Evolutionary conservation across 257 asterid species (phyloP).

Genomic region (Verbena officinalis): DNA sequence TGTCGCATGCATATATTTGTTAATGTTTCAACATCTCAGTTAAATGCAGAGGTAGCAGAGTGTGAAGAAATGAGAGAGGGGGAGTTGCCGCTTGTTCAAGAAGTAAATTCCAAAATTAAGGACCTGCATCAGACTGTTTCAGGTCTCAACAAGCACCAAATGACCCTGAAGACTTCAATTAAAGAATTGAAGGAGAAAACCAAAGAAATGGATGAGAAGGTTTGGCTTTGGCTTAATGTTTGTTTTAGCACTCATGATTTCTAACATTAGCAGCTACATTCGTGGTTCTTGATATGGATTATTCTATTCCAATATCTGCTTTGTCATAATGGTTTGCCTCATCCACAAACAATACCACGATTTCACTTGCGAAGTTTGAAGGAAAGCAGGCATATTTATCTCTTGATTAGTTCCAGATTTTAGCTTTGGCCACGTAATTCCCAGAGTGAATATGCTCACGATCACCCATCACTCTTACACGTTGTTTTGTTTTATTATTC

Average conservation of each 20-base stretch:
- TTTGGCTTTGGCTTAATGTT: conserved; percentile 31
- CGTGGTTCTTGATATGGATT: conserved; percentile 19
- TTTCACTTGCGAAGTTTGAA: neutral
- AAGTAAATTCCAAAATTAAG: conserved; percentile 55
- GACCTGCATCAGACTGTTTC: conserved; percentile 67
- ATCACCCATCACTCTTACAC: conserved; percentile 22
- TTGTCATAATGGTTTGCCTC: neutral
- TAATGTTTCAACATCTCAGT: conserved; percentile 40
- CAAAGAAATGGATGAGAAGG: conserved; percentile 86
- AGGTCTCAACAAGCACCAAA: conserved; percentile 75
- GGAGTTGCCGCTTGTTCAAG: conserved; percentile 74
- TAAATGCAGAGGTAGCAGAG: conserved; percentile 62
- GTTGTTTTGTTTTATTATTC: conserved; percentile 30
- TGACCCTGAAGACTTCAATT: conserved; percentile 58
- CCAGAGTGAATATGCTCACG: conserved; percentile 13
- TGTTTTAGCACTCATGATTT: conserved; percentile 16
- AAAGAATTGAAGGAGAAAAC: conserved; percentile 72
- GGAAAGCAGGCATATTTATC: conserved; percentile 1
- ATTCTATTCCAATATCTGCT: neutral
- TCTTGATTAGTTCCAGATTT: conserved; percentile 13
- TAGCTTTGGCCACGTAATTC: neutral
- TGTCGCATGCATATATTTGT: conserved; percentile 18
- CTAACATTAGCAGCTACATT: conserved; percentile 1
- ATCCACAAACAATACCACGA: neutral
- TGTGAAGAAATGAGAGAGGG: conserved; percentile 55